These are phyloP conservation scores for Penicillium chermesinum DNA, from an alignment of 495 filamentous ascomycete species.

Conservation along the genomic window DNA sequence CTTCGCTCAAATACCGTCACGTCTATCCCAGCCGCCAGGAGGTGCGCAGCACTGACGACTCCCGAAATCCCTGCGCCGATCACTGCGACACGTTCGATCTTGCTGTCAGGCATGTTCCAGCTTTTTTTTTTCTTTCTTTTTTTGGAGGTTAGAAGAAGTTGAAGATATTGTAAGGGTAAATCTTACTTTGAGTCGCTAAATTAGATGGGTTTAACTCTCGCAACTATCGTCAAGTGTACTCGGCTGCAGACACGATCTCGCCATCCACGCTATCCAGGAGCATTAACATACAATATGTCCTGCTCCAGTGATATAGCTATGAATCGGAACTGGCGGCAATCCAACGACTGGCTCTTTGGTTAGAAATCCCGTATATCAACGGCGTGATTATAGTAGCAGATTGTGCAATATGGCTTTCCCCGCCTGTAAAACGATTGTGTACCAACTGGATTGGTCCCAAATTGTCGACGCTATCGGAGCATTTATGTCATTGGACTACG, in stretches of 20 bases:
- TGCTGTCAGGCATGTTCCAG: constrained; percentile 23
- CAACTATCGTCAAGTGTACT: too few species aligned
- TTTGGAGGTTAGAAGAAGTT: too few species aligned
- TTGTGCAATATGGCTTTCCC: constrained; percentile 10
- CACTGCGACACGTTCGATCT: constrained; percentile 50
- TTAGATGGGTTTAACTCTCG: too few species aligned
- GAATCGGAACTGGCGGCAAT: constrained; percentile 11
- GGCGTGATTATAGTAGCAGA: constrained; percentile 12
- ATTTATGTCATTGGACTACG: too few species aligned
- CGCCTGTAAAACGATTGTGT: not conserved
- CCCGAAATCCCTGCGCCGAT: constrained; percentile 70
- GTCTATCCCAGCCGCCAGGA: constrained; percentile 52
- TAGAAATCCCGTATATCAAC: not conserved
- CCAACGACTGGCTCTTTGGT: constrained; percentile 1
- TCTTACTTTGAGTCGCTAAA: too few species aligned
- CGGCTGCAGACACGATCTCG: constrained; percentile 16
- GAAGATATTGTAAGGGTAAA: too few species aligned
- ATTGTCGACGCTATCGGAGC: too few species aligned
- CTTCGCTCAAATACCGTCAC: constrained; percentile 63
- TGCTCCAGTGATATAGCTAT: not conserved
- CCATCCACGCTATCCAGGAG: constrained; percentile 3
- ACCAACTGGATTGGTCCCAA: too few species aligned
- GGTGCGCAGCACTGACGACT: constrained; percentile 56
- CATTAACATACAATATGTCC: too few species aligned
- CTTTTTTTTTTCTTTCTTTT: too few species aligned